Base-by-base conservation (phyloP, 192 early-diverging fungal genomes). In the Backusella morwellensis region DNA sequence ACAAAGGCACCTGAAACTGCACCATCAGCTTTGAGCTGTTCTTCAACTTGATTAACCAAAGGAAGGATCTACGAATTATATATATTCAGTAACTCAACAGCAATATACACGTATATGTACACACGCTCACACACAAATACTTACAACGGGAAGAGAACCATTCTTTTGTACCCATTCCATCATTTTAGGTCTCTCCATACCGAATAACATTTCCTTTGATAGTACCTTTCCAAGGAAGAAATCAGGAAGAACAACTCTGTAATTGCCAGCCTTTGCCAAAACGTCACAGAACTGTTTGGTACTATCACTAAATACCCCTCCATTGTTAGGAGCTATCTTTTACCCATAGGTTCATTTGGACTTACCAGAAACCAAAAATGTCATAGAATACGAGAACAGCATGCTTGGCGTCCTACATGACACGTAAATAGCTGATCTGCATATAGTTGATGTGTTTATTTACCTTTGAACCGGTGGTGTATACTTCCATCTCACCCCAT, bases 171-270 rank as follows among this genome's bases (percentile, higher is more conserved):
- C 3, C 56, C 90, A 92, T 12, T 44, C 70, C 66, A 75, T 77
- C 70, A 92, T 73, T 15, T 78, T 73, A 0, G 29, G 63, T 8
- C 66, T 75, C 19, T 85, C 85, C 29, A 83, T 78, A 0, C 56
- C 26, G 0, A 63, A 63, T 72, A 90, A 29, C 8, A 79, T 79
- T 6, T 85, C 85, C 41, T 72, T 47, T 0, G 77, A 75, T 34
- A 84, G 80, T 17, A 78, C 78, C 8, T 86, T 77, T 15, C 90
- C 89, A 34, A 72, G 75, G 70, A 94, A 87, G 14, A 91, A 77
- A 35, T 94, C 88, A 19, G 93, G 93, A 29, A 90, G 85, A 26
- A 88, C 78, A 0, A 94, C 84, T 47, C 84, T 83, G 83, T 85
- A 92, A 4, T 90, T 80, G 35, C 90, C 67, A 54, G 79, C 19